phyloP scores from a whole-genome alignment of 352 stramenopile genomes.

The Aphanomyces stellatus region DNA sequence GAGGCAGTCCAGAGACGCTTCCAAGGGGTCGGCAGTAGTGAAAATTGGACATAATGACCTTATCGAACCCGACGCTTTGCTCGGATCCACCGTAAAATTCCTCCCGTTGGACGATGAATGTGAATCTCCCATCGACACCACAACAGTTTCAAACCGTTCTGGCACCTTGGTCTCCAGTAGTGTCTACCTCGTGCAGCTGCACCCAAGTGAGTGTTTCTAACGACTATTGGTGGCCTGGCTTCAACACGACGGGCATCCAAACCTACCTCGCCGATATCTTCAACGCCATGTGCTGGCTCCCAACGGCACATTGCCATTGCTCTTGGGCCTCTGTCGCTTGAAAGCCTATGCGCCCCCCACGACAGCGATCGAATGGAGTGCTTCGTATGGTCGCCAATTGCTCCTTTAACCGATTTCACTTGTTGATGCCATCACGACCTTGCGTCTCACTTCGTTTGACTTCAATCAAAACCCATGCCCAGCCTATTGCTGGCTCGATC shows the following conservation, averaged over 20 bases:
- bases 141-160: too few species aligned
- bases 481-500: slow-evolving; percentile 13
- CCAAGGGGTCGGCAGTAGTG: too few species aligned
- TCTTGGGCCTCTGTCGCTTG: background rate
- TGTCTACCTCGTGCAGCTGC: too few species aligned
- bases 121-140: too few species aligned
- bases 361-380: background rate
- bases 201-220: background rate
- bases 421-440: background rate
- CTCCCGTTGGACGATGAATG: too few species aligned
- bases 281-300: background rate
- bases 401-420: background rate
- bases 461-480: background rate
- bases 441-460: background rate
- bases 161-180: too few species aligned
- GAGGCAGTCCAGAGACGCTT: too few species aligned
- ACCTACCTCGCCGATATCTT: background rate
- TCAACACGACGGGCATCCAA: background rate
- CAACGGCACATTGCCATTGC: background rate
- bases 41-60: too few species aligned
- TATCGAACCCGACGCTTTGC: too few species aligned
- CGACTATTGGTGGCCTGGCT: background rate
- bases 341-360: background rate
- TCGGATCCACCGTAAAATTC: too few species aligned
- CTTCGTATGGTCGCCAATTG: background rate